Conservation (phyloP, 1,284 basidiomycete genomes). For the Apiotrichum mycotoxinovorans region DNA sequence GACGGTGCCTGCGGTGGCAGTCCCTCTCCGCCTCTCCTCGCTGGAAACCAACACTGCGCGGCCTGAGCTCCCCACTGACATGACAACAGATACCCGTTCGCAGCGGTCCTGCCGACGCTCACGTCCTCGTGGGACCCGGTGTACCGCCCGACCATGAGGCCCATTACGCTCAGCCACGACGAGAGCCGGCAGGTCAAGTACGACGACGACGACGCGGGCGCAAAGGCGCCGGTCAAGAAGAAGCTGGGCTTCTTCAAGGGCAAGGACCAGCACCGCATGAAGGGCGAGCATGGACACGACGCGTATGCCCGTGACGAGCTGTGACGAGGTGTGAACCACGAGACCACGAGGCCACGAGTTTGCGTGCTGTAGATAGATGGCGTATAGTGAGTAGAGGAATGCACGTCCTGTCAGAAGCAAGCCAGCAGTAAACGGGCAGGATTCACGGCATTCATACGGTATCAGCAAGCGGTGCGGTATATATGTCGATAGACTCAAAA, state of each 20-base stretch:
- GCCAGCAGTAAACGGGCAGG: too few species aligned
- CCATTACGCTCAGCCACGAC: constrained; percentile 41
- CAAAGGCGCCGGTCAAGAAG: constrained; percentile 18
- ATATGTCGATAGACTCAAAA: too few species aligned
- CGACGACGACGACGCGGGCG: constrained; percentile 13
- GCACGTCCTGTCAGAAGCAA: not conserved
- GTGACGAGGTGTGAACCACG: not conserved
- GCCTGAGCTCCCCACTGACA: not conserved
- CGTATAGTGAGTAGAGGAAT: not conserved
- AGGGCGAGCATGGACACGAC: constrained; percentile 8
- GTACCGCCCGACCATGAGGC: constrained; percentile 40
- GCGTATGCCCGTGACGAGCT: constrained; percentile 8
- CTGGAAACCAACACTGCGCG: too few species aligned
- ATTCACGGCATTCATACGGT: too few species aligned
- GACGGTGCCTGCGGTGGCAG: too few species aligned
- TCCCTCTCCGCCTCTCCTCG: too few species aligned
- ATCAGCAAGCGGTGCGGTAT: too few species aligned
- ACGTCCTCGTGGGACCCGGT: constrained; percentile 43
- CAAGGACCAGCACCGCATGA: constrained; percentile 19
- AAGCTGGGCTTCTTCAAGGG: constrained; percentile 44
- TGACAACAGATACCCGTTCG: constrained; percentile 35
- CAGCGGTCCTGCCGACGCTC: constrained; percentile 27
- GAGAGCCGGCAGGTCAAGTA: constrained; percentile 32
- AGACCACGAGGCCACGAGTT: too few species aligned
- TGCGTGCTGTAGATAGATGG: too few species aligned